These are phyloP conservation scores for Acer saccharum DNA, from an alignment of 345 rosid species.

Conservation along the genomic window DNA sequence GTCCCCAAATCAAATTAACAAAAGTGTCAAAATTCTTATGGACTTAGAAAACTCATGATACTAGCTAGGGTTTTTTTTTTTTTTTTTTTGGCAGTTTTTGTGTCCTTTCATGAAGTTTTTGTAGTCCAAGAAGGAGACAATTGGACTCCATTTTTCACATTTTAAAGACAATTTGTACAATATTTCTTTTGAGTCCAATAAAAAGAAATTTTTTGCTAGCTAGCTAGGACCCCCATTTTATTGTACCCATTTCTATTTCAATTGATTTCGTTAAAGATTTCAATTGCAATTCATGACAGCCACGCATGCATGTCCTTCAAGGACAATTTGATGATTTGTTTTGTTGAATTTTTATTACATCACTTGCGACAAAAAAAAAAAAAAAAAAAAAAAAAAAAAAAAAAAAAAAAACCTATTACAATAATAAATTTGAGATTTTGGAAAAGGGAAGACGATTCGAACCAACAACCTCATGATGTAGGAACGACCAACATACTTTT, in stretches of 20 bases:
- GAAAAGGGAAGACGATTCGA: too few species aligned
- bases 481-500: too few species aligned
- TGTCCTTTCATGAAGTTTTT: conserved; percentile 26
- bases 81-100: conserved; percentile 25
- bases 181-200: conserved; percentile 19
- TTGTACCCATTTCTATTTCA: neutral
- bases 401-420: too few species aligned
- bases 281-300: neutral
- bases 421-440: too few species aligned
- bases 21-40: conserved; percentile 11
- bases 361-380: neutral
- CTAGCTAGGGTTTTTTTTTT: conserved; percentile 16
- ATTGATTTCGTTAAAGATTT: conserved; percentile 18
- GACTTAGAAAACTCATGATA: neutral
- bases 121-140: conserved; percentile 43
- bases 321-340: neutral
- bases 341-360: too few species aligned
- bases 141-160: conserved; percentile 29
- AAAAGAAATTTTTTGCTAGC: neutral
- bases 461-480: too few species aligned
- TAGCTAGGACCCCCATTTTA: conserved; percentile 28
- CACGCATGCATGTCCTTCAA: conserved; percentile 3
- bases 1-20: conserved; percentile 16
- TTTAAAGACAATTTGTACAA: conserved; percentile 30
- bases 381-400: too few species aligned